Base-by-base conservation (phyloP, 2,329 filamentous ascomycete genomes). In the Ceratocystis ficicola region DNA sequence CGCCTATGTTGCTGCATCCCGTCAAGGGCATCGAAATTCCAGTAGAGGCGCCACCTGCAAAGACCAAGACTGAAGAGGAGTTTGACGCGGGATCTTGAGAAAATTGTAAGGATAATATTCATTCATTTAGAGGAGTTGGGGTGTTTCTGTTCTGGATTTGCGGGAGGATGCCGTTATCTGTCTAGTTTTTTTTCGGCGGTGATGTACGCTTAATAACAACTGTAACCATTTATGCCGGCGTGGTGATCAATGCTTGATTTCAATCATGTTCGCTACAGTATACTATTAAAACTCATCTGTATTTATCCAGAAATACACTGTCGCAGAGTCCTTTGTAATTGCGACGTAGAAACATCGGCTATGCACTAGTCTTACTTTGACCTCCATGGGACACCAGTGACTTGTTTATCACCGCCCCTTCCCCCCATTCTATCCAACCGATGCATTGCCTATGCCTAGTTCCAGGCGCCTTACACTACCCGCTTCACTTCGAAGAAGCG, bases 1-100 rank as follows among this genome's bases (percentile, higher is more conserved):
- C 91, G 6, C 89, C 88, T 0, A 93, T 96, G 86, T 76, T 96
- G 68, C 76, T 96, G 69, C 92, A 96, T 80, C 92, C 92, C 0
- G 82, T 96, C 64, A 96, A 96, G 78, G 82, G 84, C 64, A 81
- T 92, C 4, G 83, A 87, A 66, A 71, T 87, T 63, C 82, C 85
- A 6, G 83, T 88, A 1, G 86, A 82, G 73, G 80, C 80, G 30
- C 77, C 80, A 15, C 36, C 78, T 3, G 76, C 77, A 2, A 77
- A 77, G 57, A 77, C 77, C 5, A 73, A 60, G 8, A 67, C 70
- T 41, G 68, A 71, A 32, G 69, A 71, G 1, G 72, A 72, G 60
- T 79, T 84, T 73, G 78, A 84, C 70, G 80, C 82, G 0, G 74
- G 72, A 12, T 76, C 77, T 41, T 80, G 67, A 73, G 20, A 44